Base-by-base conservation (phyloP, 1,139 yeast genomes). In the Suhomyces guaymorum region DNA sequence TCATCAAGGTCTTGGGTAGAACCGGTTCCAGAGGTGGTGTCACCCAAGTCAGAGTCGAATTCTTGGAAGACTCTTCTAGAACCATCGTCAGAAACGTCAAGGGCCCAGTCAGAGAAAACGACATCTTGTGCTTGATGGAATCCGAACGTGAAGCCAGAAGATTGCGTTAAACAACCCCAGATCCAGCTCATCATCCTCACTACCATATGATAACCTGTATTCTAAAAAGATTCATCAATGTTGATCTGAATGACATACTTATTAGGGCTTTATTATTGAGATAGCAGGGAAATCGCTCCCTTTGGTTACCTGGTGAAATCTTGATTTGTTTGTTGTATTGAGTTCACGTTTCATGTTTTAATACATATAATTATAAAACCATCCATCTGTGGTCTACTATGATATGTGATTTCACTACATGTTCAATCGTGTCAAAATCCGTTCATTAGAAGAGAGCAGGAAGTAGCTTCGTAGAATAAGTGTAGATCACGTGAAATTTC, bases 21-120 rank as follows among this genome's bases (percentile, higher is more conserved):
- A 90, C 97, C 82, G 97, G 97, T 70, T 90, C 97, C 70, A 90
- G 97, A 81, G 98, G 98, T 84, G 97, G 97, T 84, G 98, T 92
- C 76, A 92, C 97, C 75, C 98, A 92, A 78, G 97, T 92, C 73
- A 90, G 98, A 78, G 97, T 92, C 65, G 97, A 92, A 77, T 92
- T 92, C 85, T 82, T 92, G 73, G 97, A 90, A 73, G 97, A 92
- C 72, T 78, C 95, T 63, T 78, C 96, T 73, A 89, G 97, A 83
- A 86, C 96, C 66, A 90, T 92, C 67, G 97, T 92, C 80, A 89
- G 98, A 85, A 92, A 92, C 82, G 98, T 92, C 74, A 92, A 83
- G 80, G 98, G 98, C 65, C 97, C 98, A 73, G 97, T 90, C 71
- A 88, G 97, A 79, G 97, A 90, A 78, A 88, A 90, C 77, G 98